A percentile compares a stretch with the other conserved stretches of the same genome.
Conservation (phyloP, 129 eudicot species). For the Heracleum sosnowskyi region DNA sequence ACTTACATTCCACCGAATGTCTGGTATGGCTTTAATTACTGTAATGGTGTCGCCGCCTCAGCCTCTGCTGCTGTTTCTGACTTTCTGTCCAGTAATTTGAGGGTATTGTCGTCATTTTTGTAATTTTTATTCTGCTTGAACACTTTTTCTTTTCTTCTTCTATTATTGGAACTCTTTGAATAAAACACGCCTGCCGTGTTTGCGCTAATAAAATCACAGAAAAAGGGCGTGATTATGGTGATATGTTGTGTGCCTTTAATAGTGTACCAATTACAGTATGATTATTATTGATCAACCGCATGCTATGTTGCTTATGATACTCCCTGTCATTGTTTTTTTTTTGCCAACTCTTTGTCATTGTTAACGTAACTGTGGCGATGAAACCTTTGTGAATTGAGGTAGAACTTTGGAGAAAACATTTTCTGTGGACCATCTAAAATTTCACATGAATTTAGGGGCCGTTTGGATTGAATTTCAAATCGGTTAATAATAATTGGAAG, state of each 20-base stretch:
- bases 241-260: background rate
- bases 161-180: background rate
- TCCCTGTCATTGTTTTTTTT: too few species aligned
- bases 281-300: background rate
- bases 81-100: background rate
- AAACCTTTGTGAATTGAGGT: background rate
- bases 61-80: background rate
- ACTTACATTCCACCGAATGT: slow-evolving; percentile 35
- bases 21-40: slow-evolving; percentile 66
- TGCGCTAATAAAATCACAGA: background rate
- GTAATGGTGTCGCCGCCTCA: slow-evolving; percentile 20
- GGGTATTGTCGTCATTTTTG: background rate
- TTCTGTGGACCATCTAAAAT: too few species aligned
- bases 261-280: background rate
- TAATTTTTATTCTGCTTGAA: background rate
- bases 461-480: too few species aligned
- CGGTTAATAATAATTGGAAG: too few species aligned
- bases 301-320: too few species aligned
- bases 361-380: background rate
- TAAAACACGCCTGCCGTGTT: background rate
- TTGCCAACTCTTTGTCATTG: background rate
- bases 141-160: background rate
- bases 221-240: background rate
- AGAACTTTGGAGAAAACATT: too few species aligned
- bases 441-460: too few species aligned